Base-by-base conservation (phyloP, 768 basidiomycete species). In the Suillus subalutaceus region DNA sequence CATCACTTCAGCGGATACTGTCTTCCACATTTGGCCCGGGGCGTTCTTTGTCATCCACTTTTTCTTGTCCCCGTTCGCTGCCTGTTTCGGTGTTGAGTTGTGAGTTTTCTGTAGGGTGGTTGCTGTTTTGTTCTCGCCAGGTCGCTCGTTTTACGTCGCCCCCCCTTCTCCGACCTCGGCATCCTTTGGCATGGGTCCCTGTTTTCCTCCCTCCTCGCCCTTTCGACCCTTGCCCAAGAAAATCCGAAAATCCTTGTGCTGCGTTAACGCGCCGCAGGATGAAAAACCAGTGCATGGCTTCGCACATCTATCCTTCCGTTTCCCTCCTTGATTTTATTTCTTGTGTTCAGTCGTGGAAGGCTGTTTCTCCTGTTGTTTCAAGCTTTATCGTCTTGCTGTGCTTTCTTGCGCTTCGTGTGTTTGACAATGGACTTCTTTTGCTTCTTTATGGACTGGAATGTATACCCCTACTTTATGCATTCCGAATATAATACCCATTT, bases 261-360 rank as follows among this genome's bases (percentile, higher is more conserved):
- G 55, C 55, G 55, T 56, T 38, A 56, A 56, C 35, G 55, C 55
- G 55, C 55, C 55, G 55, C 55, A 56, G 55, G 55, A 56, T 56
- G 55, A 56, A 56, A 56, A 56, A 56, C 3, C 12, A 56, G 55
- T 56, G 55, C 55, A 56, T 38, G 10, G 20, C 5, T 56, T 56
- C 55, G 55, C 55, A 56, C 35, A 56, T 56, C 55, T 56, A 56
- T 37, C 20, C 55, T 35, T 56, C 55, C 32, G 10, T 7, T n/a
- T n/a, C 55, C 20, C 32, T 56, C 20, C 9, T 56, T 35, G 32
- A 35, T 56, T 15, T 56, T 8, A n/a, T 37, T 56, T 37, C 55
- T 56, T n/a, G 20, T n/a, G 37, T 56, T 35, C 37, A 56, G 55
- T 56, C 55, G 55, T 56, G 55, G 55, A 56, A 56, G 55, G 37